Base-by-base conservation (phyloP, 805 yeast species). In the Grigorovia transvaalensis region DNA sequence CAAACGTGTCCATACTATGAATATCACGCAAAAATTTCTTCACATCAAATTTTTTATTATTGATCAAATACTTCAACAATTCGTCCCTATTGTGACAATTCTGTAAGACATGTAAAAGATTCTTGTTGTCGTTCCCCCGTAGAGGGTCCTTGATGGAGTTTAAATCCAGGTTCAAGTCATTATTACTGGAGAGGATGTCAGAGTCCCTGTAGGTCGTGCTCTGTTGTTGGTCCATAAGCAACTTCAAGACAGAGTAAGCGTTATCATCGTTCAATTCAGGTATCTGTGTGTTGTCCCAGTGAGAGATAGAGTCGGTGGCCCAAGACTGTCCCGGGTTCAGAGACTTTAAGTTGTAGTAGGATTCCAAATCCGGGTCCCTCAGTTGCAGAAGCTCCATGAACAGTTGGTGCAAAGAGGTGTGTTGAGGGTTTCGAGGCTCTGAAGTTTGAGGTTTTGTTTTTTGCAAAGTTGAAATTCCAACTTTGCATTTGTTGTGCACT, bases 41-140 rank as follows among this genome's bases (percentile, higher is more conserved):
- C 1, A 85, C 78, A 57, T 80, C 77, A 66, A 84, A 84, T 29
- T 74, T 67, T 51, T 81, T 79, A 17, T 81, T 77, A 47, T 79
- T 79, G 48, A 81, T 74, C 54, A 81, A 66, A 64, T 73, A 76
- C 57, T 76, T 69, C 40, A 15, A 11, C 12, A 45, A 3, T 4
- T 46, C 43, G 9, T 6, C 20, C 27, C 13, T 35, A n/a, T 76
- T 60, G 50, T 66, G 71, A 30, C 71, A 69, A 45, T 74, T 67
- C 18, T 72, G 59, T 20, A 71, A 72, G 43, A 68, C 67, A 45
- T 76, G 71, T 46, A 74, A 59, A 9, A 81, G 69, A 2, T 78
- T 72, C 23, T 55, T 12, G 58, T 61, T 61, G 30, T 49, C 51
- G 35, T 67, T 69, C n/a, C 74, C 71, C 4, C 82, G 82, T 53